Evolutionary conservation across 2,329 filamentous ascomycete species (phyloP), one percentile per base, ranked within the genome.

Genomic region (Corniculantispora saksenae): DNA sequence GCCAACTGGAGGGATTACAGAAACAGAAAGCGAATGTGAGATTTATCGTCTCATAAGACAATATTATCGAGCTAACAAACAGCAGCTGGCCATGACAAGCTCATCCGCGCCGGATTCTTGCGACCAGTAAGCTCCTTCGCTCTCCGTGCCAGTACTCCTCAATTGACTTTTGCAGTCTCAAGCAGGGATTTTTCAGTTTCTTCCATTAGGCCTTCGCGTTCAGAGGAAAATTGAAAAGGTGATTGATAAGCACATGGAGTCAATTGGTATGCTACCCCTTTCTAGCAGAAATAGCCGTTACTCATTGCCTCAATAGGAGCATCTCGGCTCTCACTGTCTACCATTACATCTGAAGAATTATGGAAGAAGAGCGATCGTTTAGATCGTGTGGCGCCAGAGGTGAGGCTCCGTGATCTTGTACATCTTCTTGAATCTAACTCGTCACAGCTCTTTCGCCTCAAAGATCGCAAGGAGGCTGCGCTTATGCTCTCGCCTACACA

Each of bases 401-500:
- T 93, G 23, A 21, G 10, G 3, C 12, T 23, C 4, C 19, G n/a
- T 54, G 40, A 7, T 9, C 3, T 58, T 19, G 25, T 64, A 69
- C 59, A 38, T 47, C 15, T 21, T 59, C 51, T 35, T 12, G 13
- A 35, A 29, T n/a, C 72, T 78, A 53, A 78, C 61, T 21, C 51
- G 35, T 54, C 6, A 13, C 71, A 95, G 89, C 84, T 97, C 23
- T 94, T 97, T 70, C 87, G 86, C 50, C 86, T 98, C 55, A 79
- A 84, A 53, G 95, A 98, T 76, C 87, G 95, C 64, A 95, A 91
- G 76, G 86, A 91, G 8, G 81, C 85, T 1, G 83, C 85, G 4
- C 92, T 92, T 67, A 83, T 99, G 35, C 84, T 99, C 4, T 90
- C 93, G 1, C 95, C 95, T 1, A 99, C 95, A 0, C 95, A 99